These are phyloP conservation scores for Pseudogymnoascus sp. DNA, from an alignment of 2,329 filamentous ascomycete species.

Conservation along the genomic window DNA sequence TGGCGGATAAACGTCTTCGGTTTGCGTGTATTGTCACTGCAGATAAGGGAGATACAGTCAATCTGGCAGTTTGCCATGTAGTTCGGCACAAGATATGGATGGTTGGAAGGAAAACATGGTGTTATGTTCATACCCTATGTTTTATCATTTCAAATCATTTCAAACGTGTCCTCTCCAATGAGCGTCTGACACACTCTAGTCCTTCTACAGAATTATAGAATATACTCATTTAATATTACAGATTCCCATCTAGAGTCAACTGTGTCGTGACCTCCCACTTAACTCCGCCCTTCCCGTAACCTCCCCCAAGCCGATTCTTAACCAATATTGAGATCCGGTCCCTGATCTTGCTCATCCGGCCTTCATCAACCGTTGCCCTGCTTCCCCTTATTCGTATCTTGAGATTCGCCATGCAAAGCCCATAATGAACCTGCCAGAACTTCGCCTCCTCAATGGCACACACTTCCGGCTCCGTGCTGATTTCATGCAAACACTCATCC, in stretches of 20 bases:
- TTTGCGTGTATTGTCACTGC: slow-evolving; percentile 3
- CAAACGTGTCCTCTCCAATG: not conserved
- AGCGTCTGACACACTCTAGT: not conserved
- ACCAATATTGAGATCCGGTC: slow-evolving; percentile 72
- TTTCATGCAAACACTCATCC: slow-evolving; percentile 68
- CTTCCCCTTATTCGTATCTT: slow-evolving; percentile 65
- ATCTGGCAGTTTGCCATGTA: slow-evolving; percentile 4
- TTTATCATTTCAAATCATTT: slow-evolving; percentile 8
- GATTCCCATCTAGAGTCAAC: slow-evolving; percentile 38
- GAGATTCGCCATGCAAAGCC: slow-evolving; percentile 90
- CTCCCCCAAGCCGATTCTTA: slow-evolving; percentile 78
- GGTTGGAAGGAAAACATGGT: not conserved
- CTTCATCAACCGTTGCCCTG: slow-evolving; percentile 57
- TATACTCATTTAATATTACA: slow-evolving; percentile 5
- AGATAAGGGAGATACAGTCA: not conserved
- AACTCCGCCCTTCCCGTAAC: slow-evolving; percentile 73
- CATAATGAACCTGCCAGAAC: slow-evolving; percentile 99
- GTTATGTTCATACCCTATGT: slow-evolving; percentile 7
- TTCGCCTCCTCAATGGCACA: slow-evolving; percentile 78
- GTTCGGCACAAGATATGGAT: not conserved
- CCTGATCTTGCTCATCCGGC: slow-evolving; percentile 64
- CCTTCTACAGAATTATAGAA: not conserved
- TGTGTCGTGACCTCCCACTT: slow-evolving; percentile 93
- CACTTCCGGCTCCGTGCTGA: slow-evolving; percentile 72
- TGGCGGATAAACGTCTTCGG: not conserved